phyloP scores from a whole-genome alignment of 345 rosid genomes.

The Linum tenue region DNA sequence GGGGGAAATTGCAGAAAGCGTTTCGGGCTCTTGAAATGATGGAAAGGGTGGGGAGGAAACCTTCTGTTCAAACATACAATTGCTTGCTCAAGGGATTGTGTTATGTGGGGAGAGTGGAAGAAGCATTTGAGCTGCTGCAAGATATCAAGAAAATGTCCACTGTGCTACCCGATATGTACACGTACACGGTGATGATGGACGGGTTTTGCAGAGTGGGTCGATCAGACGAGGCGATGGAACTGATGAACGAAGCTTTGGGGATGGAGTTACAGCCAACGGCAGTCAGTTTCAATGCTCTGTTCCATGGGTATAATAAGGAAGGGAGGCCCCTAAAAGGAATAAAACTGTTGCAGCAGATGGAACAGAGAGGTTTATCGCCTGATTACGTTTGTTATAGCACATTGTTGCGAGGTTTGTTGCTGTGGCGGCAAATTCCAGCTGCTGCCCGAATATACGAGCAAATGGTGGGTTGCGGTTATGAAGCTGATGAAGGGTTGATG shows the following conservation, averaged over 20 bases:
- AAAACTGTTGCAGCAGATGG: constrained; percentile 42
- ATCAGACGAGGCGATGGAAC: constrained; percentile 50
- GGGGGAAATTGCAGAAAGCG: constrained; percentile 40
- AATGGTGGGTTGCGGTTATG: constrained; percentile 36
- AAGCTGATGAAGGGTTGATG: constrained; percentile 31
- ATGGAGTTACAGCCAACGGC: constrained; percentile 38
- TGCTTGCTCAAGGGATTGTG: constrained; percentile 61
- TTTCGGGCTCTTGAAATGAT: constrained; percentile 35
- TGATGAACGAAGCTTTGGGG: constrained; percentile 43
- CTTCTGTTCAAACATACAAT: constrained; percentile 43
- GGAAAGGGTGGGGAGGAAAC: constrained; percentile 27
- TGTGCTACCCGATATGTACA: constrained; percentile 39
- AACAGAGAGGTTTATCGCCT: constrained; percentile 35
- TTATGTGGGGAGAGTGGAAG: constrained; percentile 63
- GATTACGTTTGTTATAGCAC: constrained; percentile 46
- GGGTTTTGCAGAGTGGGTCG: constrained; percentile 73
- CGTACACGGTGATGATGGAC: constrained; percentile 53
- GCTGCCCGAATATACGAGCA: constrained; percentile 34
- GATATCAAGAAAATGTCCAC: constrained; percentile 23
- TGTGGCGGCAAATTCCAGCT: constrained; percentile 35
- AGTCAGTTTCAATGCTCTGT: constrained; percentile 46
- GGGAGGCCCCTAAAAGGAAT: constrained; percentile 47
- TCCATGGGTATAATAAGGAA: constrained; percentile 48
- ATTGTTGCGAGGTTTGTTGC: constrained; percentile 38
- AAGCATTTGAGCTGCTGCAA: constrained; percentile 37